Evolutionary conservation across 495 filamentous ascomycete species (phyloP).

Genomic region (Chaetomium tenue): DNA sequence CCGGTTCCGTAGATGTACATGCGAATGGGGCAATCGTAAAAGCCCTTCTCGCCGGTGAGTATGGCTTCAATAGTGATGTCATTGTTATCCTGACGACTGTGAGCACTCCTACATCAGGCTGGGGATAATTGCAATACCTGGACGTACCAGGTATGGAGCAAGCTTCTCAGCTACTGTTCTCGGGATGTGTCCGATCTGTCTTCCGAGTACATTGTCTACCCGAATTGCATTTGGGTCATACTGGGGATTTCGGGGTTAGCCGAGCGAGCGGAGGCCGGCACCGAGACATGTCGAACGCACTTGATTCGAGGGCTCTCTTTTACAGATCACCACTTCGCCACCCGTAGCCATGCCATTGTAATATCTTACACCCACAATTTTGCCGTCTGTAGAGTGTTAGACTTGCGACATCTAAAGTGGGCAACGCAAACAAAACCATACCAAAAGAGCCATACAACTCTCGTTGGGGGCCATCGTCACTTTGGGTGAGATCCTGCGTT

Average conservation of each 20-base stretch:
- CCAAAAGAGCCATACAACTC: conserved; percentile 55
- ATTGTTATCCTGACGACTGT: conserved; percentile 31
- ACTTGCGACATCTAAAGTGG: background rate
- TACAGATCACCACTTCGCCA: conserved; percentile 69
- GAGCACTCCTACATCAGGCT: background rate
- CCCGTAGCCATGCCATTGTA: conserved; percentile 69
- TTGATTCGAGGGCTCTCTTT: conserved; percentile 66
- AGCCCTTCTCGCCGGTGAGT: conserved; percentile 54
- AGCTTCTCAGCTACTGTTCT: conserved; percentile 63
- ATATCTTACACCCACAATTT: conserved; percentile 79
- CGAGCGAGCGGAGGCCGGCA: background rate
- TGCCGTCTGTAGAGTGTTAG: conserved; percentile 50
- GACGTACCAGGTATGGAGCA: conserved; percentile 61
- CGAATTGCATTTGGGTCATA: conserved; percentile 80
- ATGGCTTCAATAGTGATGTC: conserved; percentile 63
- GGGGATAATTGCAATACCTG: no score
- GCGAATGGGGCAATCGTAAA: conserved; percentile 68
- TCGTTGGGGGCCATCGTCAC: conserved; percentile 43
- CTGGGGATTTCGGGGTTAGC: conserved; percentile 11
- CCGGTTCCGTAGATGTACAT: conserved; percentile 66
- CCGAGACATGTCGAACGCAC: conserved; percentile 24
- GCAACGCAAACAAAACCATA: conserved; percentile 15
- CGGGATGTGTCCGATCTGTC: conserved; percentile 80
- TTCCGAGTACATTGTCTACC: conserved; percentile 73
- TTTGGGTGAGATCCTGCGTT: conserved; percentile 51